Conservation (phyloP, 2,329 filamentous ascomycete species). For the Tympanopsis confertula region DNA sequence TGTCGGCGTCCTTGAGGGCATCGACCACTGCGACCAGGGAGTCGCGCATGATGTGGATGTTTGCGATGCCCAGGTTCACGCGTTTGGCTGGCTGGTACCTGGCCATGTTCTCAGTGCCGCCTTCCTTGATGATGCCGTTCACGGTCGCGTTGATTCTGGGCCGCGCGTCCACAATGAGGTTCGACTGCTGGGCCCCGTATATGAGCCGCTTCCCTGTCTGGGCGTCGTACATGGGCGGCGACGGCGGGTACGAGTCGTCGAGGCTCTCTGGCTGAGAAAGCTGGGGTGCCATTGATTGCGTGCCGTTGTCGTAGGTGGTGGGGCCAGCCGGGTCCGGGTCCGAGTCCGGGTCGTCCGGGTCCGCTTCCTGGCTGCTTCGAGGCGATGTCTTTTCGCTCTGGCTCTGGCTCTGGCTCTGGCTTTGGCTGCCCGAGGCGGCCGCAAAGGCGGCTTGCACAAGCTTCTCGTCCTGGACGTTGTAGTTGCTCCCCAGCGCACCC, state of each 20-base stretch:
- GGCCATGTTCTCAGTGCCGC: conserved; percentile 95
- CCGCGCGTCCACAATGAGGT: conserved; percentile 89
- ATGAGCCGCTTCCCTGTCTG: conserved; percentile 41
- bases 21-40: conserved; percentile 81
- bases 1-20: conserved; percentile 82
- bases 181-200: conserved; percentile 86
- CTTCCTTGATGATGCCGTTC: conserved; percentile 75
- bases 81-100: conserved; percentile 88
- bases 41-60: conserved; percentile 95
- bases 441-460: conserved; percentile 87
- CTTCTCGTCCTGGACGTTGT: conserved; percentile 91
- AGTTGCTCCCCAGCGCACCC: conserved; percentile 70
- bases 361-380: conserved; percentile 4
- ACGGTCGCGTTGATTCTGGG: conserved; percentile 88
- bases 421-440: conserved; percentile 41
- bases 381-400: background rate
- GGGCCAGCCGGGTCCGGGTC: conserved; percentile 12
- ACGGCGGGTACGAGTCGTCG: conserved; percentile 35
- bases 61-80: conserved; percentile 88
- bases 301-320: conserved; percentile 1
- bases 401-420: background rate
- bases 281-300: conserved; percentile 30
- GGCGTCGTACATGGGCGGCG: conserved; percentile 12
- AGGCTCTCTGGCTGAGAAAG: conserved; percentile 36
- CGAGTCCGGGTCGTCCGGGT: conserved; percentile 13